phyloP scores from a whole-genome alignment of 805 yeast species.

The Dipodascus albidus region DNA sequence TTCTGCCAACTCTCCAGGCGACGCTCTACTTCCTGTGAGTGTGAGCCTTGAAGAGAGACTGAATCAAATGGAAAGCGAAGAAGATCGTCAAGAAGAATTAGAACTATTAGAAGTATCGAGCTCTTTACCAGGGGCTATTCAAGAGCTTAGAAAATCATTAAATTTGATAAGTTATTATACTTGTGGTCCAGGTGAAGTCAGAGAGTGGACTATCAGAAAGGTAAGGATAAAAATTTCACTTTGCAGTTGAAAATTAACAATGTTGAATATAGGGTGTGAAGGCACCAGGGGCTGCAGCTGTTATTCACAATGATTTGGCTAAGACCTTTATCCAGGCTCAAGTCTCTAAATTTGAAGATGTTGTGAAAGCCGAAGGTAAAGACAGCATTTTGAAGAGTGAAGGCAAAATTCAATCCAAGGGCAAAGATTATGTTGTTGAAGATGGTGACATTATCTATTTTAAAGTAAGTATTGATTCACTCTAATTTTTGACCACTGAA shows the following conservation, averaged over 20 bases:
- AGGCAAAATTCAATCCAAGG: conserved; percentile 54
- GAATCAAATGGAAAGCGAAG: conserved; percentile 34
- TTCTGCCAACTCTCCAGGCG: conserved; percentile 51
- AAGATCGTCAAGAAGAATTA: conserved; percentile 20
- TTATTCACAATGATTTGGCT: conserved; percentile 76
- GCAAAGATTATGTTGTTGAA: conserved; percentile 68
- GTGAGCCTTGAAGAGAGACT: conserved; percentile 55
- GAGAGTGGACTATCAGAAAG: conserved; percentile 79
- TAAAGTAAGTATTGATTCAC: conserved; percentile 32
- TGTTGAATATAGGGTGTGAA: conserved; percentile 38
- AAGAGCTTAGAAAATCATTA: conserved; percentile 53
- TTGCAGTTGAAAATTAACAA: background rate
- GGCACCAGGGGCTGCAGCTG: conserved; percentile 87
- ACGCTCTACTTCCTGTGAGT: conserved; percentile 58
- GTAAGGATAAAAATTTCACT: background rate
- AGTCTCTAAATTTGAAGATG: conserved; percentile 56
- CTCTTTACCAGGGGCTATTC: conserved; percentile 52
- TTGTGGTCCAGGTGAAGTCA: conserved; percentile 72
- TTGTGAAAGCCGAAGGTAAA: conserved; percentile 35
- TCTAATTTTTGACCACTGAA: background rate
- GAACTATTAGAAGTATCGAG: conserved; percentile 26
- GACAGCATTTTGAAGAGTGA: conserved; percentile 42
- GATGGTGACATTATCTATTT: conserved; percentile 76
- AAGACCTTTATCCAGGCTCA: conserved; percentile 72
- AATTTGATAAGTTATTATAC: conserved; percentile 76